Base-by-base conservation (phyloP, 2,329 filamentous ascomycete genomes). In the Akanthomyces muscarius region DNA sequence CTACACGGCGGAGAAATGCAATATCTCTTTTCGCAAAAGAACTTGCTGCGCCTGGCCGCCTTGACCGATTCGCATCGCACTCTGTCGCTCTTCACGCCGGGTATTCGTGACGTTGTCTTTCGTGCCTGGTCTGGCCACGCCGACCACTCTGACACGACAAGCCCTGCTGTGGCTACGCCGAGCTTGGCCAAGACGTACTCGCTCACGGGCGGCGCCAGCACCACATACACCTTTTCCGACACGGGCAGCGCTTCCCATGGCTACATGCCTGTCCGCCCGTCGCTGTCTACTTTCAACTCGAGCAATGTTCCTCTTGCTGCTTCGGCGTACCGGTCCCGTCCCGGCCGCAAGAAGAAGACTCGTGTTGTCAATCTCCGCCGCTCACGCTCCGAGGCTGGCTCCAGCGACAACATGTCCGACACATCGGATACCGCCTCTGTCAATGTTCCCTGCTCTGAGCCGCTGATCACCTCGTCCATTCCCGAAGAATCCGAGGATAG, bases 1-100 rank as follows among this genome's bases (percentile, higher is more conserved):
- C 80, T 97, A 10, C 91, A 97, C 67, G 87, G 89, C 21, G 87
- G 89, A 4, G 93, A 97, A 72, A 86, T 89, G 23, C 92, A 96
- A 73, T 92, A 92, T 0, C 83, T 96, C 6, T 98, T 99, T 74
- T 98, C 94, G 0, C 92, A 97, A 72, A 97, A 96, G 82, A 98
- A 97, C 70, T 80, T 98, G 44, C 77, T 96, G 28, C 89, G 91
- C 57, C 81, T 99, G 14, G 91, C 90, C 28, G 86, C 91, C 0
- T 80, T 99, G 63, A 92, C 87, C 4, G 90, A 96, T 71, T 96
- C 92, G 2, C 92, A 98, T 70, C 87, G 91, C 54, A 98, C 95
- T 0, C 78, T 98, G 41, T 96, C 93, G 5, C 80, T 98, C 0
- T 96, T 96, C 72, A 97, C 94, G 1, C 92, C 94, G 0, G 87